phyloP scores from a whole-genome alignment of 768 basidiomycete genomes.

The Lentinula raphanica region DNA sequence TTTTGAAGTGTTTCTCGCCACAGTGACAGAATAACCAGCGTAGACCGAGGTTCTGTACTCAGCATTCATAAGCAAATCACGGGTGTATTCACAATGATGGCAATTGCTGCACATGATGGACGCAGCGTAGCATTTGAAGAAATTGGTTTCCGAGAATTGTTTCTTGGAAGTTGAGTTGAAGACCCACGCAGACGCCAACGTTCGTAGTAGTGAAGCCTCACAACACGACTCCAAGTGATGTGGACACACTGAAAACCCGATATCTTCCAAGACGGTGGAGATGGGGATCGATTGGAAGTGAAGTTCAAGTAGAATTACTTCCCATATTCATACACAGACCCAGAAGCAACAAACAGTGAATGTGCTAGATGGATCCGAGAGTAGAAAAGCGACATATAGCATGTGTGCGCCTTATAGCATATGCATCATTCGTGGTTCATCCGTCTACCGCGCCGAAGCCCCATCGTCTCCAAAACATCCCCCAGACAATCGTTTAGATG shows the following conservation, averaged over 20 bases:
- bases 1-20: too few relatives aligned
- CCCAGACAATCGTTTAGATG: slow-evolving; percentile 48
- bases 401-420: background rate
- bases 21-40: background rate
- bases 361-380: background rate
- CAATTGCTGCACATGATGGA: background rate
- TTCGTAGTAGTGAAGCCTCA: background rate
- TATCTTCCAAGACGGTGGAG: background rate
- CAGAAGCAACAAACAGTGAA: background rate
- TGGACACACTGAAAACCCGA: background rate
- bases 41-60: background rate
- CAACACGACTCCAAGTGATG: too few relatives aligned
- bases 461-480: background rate
- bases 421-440: background rate
- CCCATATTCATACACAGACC: background rate
- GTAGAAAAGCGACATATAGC: background rate
- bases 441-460: too few relatives aligned
- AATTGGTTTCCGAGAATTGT: too few relatives aligned
- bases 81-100: background rate
- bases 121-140: too few relatives aligned
- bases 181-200: too few relatives aligned
- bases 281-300: background rate
- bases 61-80: slow-evolving; percentile 6
- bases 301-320: background rate
- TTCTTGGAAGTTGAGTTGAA: too few relatives aligned